Evolutionary conservation across 768 basidiomycete species (phyloP).

Genomic region (Lactifluus echinatus): DNA sequence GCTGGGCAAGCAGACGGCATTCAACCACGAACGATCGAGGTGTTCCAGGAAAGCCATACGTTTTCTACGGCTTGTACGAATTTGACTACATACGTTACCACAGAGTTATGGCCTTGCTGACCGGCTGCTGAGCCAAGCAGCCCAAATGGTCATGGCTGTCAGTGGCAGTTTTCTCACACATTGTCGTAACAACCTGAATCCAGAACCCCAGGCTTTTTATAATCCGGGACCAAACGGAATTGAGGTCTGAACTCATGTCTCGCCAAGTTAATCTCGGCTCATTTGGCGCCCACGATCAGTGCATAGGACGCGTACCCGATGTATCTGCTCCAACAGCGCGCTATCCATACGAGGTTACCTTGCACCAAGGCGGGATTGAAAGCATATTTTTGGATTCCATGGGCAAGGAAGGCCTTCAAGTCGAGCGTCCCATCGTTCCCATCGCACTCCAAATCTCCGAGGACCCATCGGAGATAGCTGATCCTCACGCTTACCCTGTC

Average conservation of each 20-base stretch:
- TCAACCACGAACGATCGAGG: constrained; percentile 46
- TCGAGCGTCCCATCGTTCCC: constrained; percentile 44
- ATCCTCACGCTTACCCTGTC: constrained; percentile 26
- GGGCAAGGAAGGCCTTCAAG: constrained; percentile 36
- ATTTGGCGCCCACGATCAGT: constrained; percentile 29
- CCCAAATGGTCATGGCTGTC: constrained; percentile 64
- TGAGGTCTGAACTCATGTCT: constrained; percentile 33
- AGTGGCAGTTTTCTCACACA: constrained; percentile 19
- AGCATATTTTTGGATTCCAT: constrained; percentile 49
- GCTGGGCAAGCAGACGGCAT: constrained; percentile 51
- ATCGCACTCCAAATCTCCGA: constrained; percentile 39
- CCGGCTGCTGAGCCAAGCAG: constrained; percentile 50
- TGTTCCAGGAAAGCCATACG: constrained; percentile 33
- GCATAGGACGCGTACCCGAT: constrained; percentile 54
- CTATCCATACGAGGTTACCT: constrained; percentile 64
- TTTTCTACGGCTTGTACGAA: too few species aligned
- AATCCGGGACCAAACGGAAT: constrained; percentile 54
- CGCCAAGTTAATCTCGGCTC: neutral
- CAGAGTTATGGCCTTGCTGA: constrained; percentile 76
- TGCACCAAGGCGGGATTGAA: constrained; percentile 53
- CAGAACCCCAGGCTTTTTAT: constrained; percentile 55
- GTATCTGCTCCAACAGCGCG: constrained; percentile 54
- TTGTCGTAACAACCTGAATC: neutral
- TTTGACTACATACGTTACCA: neutral
- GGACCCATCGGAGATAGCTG: constrained; percentile 28